These are phyloP conservation scores for Schwanniomyces yamadae DNA, from an alignment of 805 yeast genomes.

Conservation along the genomic window DNA sequence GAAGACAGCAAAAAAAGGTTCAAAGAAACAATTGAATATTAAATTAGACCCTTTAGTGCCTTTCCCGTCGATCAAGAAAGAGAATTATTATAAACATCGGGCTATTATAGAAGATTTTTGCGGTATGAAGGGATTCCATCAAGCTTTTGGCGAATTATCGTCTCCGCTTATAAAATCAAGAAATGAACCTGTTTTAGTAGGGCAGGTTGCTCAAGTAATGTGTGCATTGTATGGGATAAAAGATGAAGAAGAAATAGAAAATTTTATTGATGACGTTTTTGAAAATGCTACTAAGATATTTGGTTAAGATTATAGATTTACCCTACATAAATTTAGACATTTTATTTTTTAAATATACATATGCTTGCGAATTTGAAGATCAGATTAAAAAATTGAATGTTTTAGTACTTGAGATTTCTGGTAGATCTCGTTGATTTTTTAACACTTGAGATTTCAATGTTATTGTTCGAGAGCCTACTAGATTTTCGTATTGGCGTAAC, in stretches of 20 bases:
- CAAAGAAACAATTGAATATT: constrained; percentile 16
- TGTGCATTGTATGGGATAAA: constrained; percentile 29
- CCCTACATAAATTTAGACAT: background rate
- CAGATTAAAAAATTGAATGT: no score
- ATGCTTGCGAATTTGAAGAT: no score
- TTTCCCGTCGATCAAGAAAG: constrained; percentile 64
- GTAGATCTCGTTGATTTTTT: background rate
- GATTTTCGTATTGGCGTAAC: background rate
- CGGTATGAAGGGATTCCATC: constrained; percentile 9
- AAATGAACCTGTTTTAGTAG: constrained; percentile 89
- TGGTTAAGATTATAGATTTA: constrained; percentile 1
- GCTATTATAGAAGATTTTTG: constrained; percentile 11
- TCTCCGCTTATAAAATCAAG: constrained; percentile 70
- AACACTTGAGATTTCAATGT: background rate
- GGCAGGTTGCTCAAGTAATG: constrained; percentile 64
- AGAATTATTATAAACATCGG: constrained; percentile 45
- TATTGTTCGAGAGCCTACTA: background rate
- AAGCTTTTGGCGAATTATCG: constrained; percentile 23
- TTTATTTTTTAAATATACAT: background rate
- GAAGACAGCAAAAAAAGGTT: constrained; percentile 12
- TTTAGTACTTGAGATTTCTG: no score
- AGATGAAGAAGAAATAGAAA: constrained; percentile 26
- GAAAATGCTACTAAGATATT: constrained; percentile 36
- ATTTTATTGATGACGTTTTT: constrained; percentile 35
- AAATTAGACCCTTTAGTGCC: constrained; percentile 55